Conservation (phyloP, 2,329 filamentous ascomycete genomes). For the Xylariaceae sp. region DNA sequence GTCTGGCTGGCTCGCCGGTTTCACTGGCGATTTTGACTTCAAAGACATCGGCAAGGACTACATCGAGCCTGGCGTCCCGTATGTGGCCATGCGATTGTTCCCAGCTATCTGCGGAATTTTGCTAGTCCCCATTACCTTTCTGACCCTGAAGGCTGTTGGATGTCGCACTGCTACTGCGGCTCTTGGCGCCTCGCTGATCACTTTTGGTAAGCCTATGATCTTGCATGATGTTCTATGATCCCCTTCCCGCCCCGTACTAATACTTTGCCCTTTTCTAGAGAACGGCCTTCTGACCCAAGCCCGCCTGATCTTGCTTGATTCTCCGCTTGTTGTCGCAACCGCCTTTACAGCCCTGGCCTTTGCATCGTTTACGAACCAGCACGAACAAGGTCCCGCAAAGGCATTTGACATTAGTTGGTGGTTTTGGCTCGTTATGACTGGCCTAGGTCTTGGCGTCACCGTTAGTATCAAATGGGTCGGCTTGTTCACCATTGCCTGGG, state of each 20-base stretch:
- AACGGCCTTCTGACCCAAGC: conserved; percentile 95
- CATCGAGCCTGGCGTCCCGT: conserved; percentile 87
- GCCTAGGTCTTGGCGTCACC: conserved; percentile 82
- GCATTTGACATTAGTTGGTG: conserved; percentile 92
- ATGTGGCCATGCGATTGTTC: conserved; percentile 94
- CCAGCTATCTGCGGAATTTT: conserved; percentile 86
- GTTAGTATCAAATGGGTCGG: conserved; percentile 98
- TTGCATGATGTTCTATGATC: background rate
- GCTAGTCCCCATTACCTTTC: conserved; percentile 86
- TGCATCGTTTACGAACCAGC: conserved; percentile 91
- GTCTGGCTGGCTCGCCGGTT: conserved; percentile 90
- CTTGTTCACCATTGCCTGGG: conserved; percentile 97
- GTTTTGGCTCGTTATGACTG: conserved; percentile 92
- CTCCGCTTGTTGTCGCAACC: conserved; percentile 87
- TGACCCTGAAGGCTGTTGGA: conserved; percentile 86
- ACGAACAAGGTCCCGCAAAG: conserved; percentile 83
- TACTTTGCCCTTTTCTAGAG: conserved; percentile 51
- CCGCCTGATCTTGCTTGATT: conserved; percentile 91
- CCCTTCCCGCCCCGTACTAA: conserved; percentile 26
- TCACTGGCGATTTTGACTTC: conserved; percentile 95
- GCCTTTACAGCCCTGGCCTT: conserved; percentile 88
- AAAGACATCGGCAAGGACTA: conserved; percentile 99
- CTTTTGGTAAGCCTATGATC: conserved; percentile 68
- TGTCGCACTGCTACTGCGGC: conserved; percentile 82
- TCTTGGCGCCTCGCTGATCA: conserved; percentile 79